These are phyloP conservation scores for Tricholoma hemisulphureum DNA, from an alignment of 768 basidiomycete genomes.

Conservation along the genomic window DNA sequence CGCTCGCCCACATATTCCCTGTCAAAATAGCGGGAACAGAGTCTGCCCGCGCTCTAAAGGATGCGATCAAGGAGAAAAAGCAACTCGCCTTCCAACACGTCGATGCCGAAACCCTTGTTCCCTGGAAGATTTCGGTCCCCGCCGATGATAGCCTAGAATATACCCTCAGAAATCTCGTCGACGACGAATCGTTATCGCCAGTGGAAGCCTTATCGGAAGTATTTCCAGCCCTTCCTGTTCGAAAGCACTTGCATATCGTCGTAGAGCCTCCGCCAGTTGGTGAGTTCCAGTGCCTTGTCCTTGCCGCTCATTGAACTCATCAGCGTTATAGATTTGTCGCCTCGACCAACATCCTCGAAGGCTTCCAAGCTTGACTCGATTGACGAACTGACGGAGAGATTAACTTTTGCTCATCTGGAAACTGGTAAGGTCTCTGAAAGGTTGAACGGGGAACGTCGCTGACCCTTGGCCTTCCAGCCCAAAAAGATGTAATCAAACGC, in stretches of 20 bases:
- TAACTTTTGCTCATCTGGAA: not conserved
- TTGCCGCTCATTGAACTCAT: not conserved
- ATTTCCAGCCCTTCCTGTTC: not conserved
- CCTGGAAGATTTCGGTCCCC: not conserved
- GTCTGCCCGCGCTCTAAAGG: not conserved
- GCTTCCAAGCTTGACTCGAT: not conserved
- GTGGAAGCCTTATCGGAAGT: not conserved
- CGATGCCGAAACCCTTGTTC: not conserved
- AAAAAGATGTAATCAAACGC: no score
- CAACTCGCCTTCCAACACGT: not conserved
- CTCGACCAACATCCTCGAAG: not conserved
- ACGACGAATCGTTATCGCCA: not conserved
- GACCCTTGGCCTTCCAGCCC: not conserved
- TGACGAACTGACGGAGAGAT: not conserved
- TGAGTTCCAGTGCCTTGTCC: not conserved
- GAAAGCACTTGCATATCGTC: not conserved
- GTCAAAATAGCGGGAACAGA: not conserved
- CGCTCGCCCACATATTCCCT: not conserved
- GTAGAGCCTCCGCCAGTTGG: not conserved
- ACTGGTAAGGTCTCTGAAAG: not conserved
- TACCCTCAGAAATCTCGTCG: not conserved
- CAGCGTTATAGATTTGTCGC: not conserved
- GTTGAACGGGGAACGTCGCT: not conserved
- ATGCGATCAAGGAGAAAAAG: not conserved
- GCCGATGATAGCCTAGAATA: not conserved